Percentiles rank a stretch among this genome's conserved stretches.
phyloP scores from a whole-genome alignment of 352 stramenopile species.

The Pythium oligandrum region DNA sequence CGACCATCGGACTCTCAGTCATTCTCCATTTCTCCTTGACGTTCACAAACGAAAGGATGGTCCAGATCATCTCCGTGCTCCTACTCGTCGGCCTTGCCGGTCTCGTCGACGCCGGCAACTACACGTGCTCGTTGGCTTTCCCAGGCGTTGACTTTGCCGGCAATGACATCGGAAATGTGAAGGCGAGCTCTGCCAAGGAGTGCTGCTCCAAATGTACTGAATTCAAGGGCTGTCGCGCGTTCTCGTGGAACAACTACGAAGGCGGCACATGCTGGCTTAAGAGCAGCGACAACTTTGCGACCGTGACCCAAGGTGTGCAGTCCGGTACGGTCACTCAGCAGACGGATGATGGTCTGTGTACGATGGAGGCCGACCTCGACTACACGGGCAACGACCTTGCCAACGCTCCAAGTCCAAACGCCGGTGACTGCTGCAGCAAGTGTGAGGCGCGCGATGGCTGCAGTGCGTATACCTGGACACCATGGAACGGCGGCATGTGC shows the following conservation, averaged over 20 bases:
- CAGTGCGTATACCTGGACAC: conserved; percentile 15
- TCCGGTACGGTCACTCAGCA: neutral
- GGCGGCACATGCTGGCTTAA: conserved; percentile 10
- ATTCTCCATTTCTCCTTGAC: too few relatives aligned
- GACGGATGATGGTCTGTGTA: neutral
- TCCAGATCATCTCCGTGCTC: too few relatives aligned
- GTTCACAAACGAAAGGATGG: too few relatives aligned
- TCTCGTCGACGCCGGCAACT: too few relatives aligned
- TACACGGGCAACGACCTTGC: conserved; percentile 27
- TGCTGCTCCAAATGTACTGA: conserved; percentile 2
- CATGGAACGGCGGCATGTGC: conserved; percentile 22
- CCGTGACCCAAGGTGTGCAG: conserved; percentile 1
- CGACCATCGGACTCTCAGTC: too few relatives aligned
- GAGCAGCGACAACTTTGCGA: neutral
- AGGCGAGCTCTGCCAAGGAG: neutral
- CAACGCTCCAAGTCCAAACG: neutral
- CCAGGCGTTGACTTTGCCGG: conserved; percentile 3
- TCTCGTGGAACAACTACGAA: conserved; percentile 5
- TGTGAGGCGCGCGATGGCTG: conserved; percentile 11
- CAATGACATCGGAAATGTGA: conserved; percentile 5
- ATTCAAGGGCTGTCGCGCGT: neutral
- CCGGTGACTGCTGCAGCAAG: conserved; percentile 13
- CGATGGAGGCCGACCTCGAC: conserved; percentile 11
- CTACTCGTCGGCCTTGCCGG: too few relatives aligned
- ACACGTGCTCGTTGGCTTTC: neutral